Percentiles rank a stretch among this genome's conserved stretches.
These are phyloP conservation scores for Pseudogymnoascus sp. DNA, from an alignment of 2,329 filamentous ascomycete species.

Conservation along the genomic window DNA sequence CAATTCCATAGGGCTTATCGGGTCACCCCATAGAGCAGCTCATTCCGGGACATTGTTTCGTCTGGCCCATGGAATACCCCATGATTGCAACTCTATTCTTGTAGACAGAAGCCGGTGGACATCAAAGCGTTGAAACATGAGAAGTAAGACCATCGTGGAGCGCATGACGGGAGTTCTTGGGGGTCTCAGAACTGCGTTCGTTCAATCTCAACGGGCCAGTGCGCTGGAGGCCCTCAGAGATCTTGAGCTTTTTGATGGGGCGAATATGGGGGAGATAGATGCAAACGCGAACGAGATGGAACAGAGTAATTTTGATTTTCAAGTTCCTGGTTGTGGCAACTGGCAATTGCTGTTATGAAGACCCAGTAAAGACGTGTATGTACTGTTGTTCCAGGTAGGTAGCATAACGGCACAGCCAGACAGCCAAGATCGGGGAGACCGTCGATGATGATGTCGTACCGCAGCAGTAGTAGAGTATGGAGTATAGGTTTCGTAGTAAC, in stretches of 20 bases:
- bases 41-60: conserved; percentile 8
- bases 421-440: neutral
- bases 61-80: conserved; percentile 3
- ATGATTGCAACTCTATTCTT: conserved; percentile 6
- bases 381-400: neutral
- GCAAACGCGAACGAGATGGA: conserved; percentile 4
- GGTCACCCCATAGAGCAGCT: neutral
- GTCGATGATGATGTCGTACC: neutral
- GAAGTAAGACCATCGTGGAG: conserved; percentile 4
- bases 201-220: conserved; percentile 7
- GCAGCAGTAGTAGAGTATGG: neutral
- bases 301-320: neutral
- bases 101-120: neutral
- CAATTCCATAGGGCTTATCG: conserved; percentile 2
- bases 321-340: neutral
- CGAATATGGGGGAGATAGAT: neutral
- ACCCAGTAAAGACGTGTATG: neutral
- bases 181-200: conserved; percentile 3
- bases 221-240: neutral
- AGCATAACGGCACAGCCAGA: neutral
- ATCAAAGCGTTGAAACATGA: conserved; percentile 8
- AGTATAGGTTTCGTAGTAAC: neutral
- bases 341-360: neutral
- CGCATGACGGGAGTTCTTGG: neutral
- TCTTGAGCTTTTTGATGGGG: neutral